Evolutionary conservation across 345 rosid genomes (phyloP).

Genomic region (Gossypium turneri): DNA sequence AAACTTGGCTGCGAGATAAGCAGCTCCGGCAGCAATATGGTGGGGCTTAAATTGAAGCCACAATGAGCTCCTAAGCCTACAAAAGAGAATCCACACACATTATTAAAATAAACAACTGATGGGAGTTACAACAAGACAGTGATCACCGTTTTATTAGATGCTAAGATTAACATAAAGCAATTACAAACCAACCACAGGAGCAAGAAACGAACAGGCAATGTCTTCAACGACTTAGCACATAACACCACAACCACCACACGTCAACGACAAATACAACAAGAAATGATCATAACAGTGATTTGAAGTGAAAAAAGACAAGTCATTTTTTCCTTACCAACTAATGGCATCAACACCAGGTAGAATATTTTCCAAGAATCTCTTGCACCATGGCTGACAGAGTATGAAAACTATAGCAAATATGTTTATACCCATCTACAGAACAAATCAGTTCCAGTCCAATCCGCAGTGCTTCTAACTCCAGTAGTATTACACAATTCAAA

Average conservation of each 20-base stretch:
- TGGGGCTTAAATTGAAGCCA: slow-evolving; percentile 85
- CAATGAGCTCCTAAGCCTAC: slow-evolving; percentile 77
- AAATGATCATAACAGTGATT: slow-evolving; percentile 17
- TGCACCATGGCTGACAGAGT: slow-evolving; percentile 65
- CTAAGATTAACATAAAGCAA: not conserved
- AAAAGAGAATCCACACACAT: slow-evolving; percentile 21
- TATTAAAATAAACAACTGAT: not conserved
- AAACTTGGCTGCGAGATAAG: slow-evolving; percentile 63
- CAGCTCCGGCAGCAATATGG: slow-evolving; percentile 87
- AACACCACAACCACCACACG: slow-evolving; percentile 25
- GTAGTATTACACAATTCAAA: slow-evolving; percentile 29
- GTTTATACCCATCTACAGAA: slow-evolving; percentile 50
- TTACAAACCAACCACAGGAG: slow-evolving; percentile 26
- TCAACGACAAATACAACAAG: slow-evolving; percentile 20
- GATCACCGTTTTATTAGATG: slow-evolving; percentile 9
- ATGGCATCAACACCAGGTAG: slow-evolving; percentile 58
- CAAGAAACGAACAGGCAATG: slow-evolving; percentile 13
- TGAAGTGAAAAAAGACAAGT: slow-evolving; percentile 29
- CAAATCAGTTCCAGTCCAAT: slow-evolving; percentile 53
- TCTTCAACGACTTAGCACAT: slow-evolving; percentile 27
- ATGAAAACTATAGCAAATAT: slow-evolving; percentile 52
- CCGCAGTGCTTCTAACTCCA: slow-evolving; percentile 56
- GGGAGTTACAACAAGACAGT: not conserved
- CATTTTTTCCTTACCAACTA: slow-evolving; percentile 70
- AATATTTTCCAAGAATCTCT: slow-evolving; percentile 64